These are phyloP conservation scores for Nematocida ausubeli DNA, from an alignment of 371 early-diverging fungal genomes.

Conservation along the genomic window DNA sequence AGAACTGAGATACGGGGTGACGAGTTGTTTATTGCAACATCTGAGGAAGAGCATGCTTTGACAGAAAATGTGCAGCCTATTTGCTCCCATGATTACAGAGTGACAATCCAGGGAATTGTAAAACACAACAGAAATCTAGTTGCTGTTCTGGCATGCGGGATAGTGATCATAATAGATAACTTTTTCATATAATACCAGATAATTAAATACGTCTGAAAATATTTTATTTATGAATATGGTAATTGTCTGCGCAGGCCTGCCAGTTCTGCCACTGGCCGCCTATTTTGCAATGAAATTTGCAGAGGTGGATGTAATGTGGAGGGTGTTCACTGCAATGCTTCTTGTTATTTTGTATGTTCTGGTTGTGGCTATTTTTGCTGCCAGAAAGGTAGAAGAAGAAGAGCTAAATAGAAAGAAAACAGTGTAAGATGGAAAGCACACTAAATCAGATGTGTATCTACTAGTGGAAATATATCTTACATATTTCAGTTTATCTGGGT, in stretches of 20 bases:
- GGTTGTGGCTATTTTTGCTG: conserved; percentile 3
- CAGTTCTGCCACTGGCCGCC: conserved; percentile 2
- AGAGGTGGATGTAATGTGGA: background rate
- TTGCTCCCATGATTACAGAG: conserved; percentile 14
- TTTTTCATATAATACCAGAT: conserved; percentile 26
- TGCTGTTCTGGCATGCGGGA: conserved; percentile 39
- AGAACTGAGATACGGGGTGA: conserved; percentile 40
- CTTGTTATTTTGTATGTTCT: conserved; percentile 18
- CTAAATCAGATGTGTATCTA: no score
- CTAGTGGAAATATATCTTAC: no score
- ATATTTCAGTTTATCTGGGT: no score
- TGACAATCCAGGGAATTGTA: conserved; percentile 36
- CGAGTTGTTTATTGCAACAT: conserved; percentile 36
- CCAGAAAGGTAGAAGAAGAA: conserved; percentile 1
- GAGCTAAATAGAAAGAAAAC: conserved; percentile 10
- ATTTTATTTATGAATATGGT: conserved; percentile 45
- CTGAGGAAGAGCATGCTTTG: conserved; percentile 52
- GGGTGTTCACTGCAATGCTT: conserved; percentile 14
- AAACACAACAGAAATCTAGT: conserved; percentile 9
- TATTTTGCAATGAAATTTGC: conserved; percentile 11
- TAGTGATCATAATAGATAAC: conserved; percentile 22
- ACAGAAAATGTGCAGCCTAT: conserved; percentile 24
- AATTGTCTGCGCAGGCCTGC: conserved; percentile 19
- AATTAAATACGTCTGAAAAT: background rate
- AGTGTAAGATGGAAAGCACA: no score